Base-by-base conservation (phyloP, 1,284 basidiomycete species). In the Ceratobasidium papillatum region DNA sequence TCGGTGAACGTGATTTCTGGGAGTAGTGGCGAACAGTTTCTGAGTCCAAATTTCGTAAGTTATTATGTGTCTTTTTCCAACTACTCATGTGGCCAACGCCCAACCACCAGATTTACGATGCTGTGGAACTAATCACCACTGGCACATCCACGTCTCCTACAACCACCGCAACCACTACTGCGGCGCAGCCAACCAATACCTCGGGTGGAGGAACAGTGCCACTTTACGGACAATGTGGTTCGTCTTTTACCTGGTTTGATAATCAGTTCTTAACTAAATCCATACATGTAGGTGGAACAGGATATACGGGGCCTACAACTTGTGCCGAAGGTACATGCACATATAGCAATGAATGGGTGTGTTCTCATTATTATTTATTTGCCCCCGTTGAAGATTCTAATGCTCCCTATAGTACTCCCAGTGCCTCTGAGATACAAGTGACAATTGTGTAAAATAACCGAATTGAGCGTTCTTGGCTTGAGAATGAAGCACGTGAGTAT, bases 1-100 rank as follows among this genome's bases (percentile, higher is more conserved):
- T 36, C 22, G 4, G 49, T 74, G 12, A 74, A 54, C 19, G 63
- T 74, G 30, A 66, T 66, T 7, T 66, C 62, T 22, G 73, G 73
- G 30, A 66, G 63, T 34, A 56, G 49, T 45, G 43, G 49, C 25
- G 41, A 63, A 9, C 41, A 45, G 22, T 74, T 66, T 51, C 45
- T 74, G 19, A 56, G 49, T 52, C 62, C 73, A 45, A 74, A 65
- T 30, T 65, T 74, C 27, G 73, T 74, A n/a, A n/a, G n/a, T n/a
- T n/a, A n/a, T n/a, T n/a, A n/a, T n/a, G n/a, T n/a, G n/a, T n/a
- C n/a, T n/a, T n/a, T n/a, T n/a, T n/a, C n/a, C n/a, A n/a, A n/a
- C n/a, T n/a, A n/a, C n/a, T n/a, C n/a, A n/a, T n/a, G n/a, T n/a
- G 65, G 65, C 3, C 38, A 34, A 43, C 51, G 38, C 65, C 17